phyloP scores from a whole-genome alignment of 2,329 filamentous ascomycete species.

The Bimuria novae-zelandiae region DNA sequence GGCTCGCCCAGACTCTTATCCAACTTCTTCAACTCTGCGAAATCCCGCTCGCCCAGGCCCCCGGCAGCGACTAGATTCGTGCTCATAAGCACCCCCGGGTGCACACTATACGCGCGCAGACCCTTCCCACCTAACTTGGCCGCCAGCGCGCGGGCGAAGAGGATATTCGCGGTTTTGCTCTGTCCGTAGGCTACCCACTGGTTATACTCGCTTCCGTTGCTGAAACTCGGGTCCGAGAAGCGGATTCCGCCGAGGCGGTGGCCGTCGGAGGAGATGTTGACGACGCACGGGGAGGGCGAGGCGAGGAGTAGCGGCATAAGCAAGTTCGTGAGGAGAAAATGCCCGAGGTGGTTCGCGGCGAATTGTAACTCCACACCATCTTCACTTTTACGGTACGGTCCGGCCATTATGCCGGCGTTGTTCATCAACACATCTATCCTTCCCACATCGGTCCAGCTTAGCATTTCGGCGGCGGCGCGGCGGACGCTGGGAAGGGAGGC shows the following conservation, averaged over 20 bases:
- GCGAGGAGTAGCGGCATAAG: conserved; percentile 50
- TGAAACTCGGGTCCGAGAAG: conserved; percentile 52
- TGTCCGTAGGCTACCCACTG: conserved; percentile 55
- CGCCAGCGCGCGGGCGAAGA: conserved; percentile 32
- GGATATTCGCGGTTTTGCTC: conserved; percentile 58
- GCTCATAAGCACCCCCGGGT: conserved; percentile 33
- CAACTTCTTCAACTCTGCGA: conserved; percentile 18
- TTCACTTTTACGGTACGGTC: conserved; percentile 27
- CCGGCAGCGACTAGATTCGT: conserved; percentile 30
- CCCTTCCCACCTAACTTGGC: conserved; percentile 28
- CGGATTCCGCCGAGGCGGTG: conserved; percentile 47
- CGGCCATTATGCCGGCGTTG: conserved; percentile 48
- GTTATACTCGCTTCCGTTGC: conserved; percentile 47
- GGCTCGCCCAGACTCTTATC: conserved; percentile 28
- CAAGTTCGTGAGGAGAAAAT: conserved; percentile 54
- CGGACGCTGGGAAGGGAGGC: not conserved
- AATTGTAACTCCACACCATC: conserved; percentile 49
- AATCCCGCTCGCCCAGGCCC: conserved; percentile 26
- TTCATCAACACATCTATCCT: conserved; percentile 51
- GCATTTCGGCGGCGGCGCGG: not conserved
- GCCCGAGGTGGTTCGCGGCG: conserved; percentile 56
- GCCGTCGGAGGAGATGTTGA: conserved; percentile 50
- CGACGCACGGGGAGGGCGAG: conserved; percentile 40
- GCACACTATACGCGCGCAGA: conserved; percentile 33
- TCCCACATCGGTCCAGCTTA: not conserved